A percentile compares a stretch with the other conserved stretches of the same genome.
phyloP scores from a whole-genome alignment of 441 rosid genomes.

The Gossypium trilobum region DNA sequence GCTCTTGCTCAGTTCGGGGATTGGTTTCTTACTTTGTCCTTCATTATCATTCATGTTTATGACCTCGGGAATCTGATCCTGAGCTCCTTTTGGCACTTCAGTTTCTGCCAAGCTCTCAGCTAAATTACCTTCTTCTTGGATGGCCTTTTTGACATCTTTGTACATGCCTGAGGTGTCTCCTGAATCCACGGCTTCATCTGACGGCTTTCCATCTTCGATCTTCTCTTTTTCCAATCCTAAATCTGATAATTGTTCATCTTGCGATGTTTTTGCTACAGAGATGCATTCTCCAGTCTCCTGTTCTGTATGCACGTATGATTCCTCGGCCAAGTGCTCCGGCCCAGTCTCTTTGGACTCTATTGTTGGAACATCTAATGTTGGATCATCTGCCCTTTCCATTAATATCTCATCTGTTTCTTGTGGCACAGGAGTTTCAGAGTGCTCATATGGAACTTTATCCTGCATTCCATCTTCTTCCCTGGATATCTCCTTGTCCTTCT shows the following conservation, averaged over 20 bases:
- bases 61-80: background rate
- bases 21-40: conserved; percentile 19
- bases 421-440: conserved; percentile 10
- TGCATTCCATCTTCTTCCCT: conserved; percentile 10
- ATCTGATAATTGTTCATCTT: conserved; percentile 5
- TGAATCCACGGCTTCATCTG: conserved; percentile 15
- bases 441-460: conserved; percentile 18
- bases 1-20: conserved; percentile 16
- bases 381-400: conserved; percentile 11
- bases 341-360: conserved; percentile 12
- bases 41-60: conserved; percentile 4
- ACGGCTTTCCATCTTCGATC: conserved; percentile 14
- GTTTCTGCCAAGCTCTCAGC: conserved; percentile 15
- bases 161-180: conserved; percentile 1
- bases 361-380: conserved; percentile 18
- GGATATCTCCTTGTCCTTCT: background rate
- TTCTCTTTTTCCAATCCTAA: conserved; percentile 1
- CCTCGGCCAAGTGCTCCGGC: conserved; percentile 18
- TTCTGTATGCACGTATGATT: conserved; percentile 15
- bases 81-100: background rate
- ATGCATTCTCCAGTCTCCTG: conserved; percentile 13
- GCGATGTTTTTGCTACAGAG: conserved; percentile 14
- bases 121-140: conserved; percentile 16
- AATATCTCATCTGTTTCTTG: conserved; percentile 3
- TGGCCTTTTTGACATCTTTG: conserved; percentile 16